These are phyloP conservation scores for Yamadazyma friedrichii DNA, from an alignment of 1,139 yeast genomes.

Conservation along the genomic window DNA sequence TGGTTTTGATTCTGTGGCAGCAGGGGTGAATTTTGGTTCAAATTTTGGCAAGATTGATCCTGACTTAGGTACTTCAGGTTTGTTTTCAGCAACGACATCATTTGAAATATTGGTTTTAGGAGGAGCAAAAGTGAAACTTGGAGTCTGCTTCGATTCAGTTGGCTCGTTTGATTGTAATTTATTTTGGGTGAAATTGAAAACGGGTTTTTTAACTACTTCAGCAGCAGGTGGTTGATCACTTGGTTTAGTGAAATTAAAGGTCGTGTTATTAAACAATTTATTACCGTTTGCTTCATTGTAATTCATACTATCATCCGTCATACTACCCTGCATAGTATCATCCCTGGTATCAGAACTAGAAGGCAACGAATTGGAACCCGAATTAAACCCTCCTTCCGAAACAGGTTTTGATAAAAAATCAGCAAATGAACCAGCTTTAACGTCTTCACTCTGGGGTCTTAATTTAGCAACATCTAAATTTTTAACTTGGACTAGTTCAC, in stretches of 20 bases:
- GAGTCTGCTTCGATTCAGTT: no score
- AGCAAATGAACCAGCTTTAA: slow-evolving; percentile 17
- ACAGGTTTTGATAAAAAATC: slow-evolving; percentile 14
- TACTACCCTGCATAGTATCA: no score
- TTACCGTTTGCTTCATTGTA: no score
- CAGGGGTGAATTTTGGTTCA: no score
- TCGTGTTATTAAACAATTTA: not conserved
- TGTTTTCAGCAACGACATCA: not conserved
- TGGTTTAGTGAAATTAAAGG: not conserved
- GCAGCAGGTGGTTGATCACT: slow-evolving; percentile 6
- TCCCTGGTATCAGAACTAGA: no score
- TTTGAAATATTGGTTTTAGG: slow-evolving; percentile 2
- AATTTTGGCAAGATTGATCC: no score
- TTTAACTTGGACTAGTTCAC: slow-evolving; percentile 6
- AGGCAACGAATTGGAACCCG: not conserved
- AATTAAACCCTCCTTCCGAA: not conserved
- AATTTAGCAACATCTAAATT: slow-evolving; percentile 1
- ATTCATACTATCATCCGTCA: no score
- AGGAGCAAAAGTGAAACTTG: not conserved
- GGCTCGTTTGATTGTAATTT: not conserved
- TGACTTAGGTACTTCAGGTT: not conserved
- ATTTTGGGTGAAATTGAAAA: not conserved
- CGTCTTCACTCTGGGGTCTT: slow-evolving; percentile 5
- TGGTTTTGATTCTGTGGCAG: not conserved
- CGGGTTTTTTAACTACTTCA: slow-evolving; percentile 5